These are phyloP conservation scores for Micractinium conductrix DNA, from an alignment of 139 green algal genomes.

Conservation along the genomic window DNA sequence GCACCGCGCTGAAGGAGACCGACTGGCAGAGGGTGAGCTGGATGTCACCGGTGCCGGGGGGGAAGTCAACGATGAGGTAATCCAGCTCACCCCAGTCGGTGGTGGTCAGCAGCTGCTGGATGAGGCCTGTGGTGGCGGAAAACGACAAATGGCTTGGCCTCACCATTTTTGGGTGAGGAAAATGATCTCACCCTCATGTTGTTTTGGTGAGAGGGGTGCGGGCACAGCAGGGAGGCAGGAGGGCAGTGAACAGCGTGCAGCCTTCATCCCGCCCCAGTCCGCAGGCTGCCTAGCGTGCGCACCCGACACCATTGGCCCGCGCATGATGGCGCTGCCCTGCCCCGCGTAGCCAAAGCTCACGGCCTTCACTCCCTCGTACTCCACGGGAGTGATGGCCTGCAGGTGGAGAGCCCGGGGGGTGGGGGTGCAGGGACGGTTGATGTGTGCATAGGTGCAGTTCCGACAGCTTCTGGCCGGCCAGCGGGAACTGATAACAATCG, in stretches of 20 bases:
- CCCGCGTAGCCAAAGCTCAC: constrained; percentile 99
- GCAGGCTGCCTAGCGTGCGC: not conserved
- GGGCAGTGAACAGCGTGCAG: not conserved
- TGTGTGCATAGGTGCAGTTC: too few species aligned
- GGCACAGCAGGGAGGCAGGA: not conserved
- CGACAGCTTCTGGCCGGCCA: too few species aligned
- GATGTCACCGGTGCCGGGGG: constrained; percentile 98
- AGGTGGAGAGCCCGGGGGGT: too few species aligned
- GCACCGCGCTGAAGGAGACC: constrained; percentile 89
- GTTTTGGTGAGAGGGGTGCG: not conserved
- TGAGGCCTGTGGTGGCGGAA: constrained; percentile 65
- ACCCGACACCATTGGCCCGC: constrained; percentile 96
- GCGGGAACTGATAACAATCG: too few species aligned
- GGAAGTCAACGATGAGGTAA: constrained; percentile 99
- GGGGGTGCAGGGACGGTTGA: too few species aligned
- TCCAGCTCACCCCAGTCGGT: constrained; percentile 96
- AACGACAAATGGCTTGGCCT: too few species aligned
- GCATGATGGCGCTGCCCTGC: constrained; percentile 97
- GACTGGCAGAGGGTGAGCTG: constrained; percentile 97
- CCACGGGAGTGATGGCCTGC: constrained; percentile 82
- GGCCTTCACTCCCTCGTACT: constrained; percentile 96
- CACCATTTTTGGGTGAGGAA: too few species aligned
- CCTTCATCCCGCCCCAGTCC: not conserved
- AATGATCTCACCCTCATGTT: too few species aligned
- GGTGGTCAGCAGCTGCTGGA: constrained; percentile 96